Percentiles rank a stretch among this genome's conserved stretches.
Conservation (phyloP, 2,329 filamentous ascomycete genomes). For the Neofusicoccum cordaticola region DNA sequence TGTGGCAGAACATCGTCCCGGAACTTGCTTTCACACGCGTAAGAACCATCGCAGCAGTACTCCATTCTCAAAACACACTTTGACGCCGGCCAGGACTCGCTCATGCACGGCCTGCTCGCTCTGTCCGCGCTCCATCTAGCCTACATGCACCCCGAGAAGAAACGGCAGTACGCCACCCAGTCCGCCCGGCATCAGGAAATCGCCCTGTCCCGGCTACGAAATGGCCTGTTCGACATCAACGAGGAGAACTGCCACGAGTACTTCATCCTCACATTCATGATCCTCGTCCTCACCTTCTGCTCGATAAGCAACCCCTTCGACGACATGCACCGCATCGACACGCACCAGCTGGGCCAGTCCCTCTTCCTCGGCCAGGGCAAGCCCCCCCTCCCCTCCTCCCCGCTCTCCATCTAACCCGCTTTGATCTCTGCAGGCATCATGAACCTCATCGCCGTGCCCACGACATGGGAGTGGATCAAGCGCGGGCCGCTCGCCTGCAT, state of each 20-base stretch:
- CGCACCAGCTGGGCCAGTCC: not conserved
- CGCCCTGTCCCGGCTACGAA: not conserved
- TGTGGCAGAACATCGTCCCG: not conserved
- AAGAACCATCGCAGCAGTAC: not conserved
- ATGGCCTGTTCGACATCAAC: not conserved
- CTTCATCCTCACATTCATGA: conserved; percentile 2
- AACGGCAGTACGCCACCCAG: not conserved
- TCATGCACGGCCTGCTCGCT: not conserved
- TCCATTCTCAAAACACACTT: too few relatives aligned
- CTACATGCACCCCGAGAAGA: not conserved
- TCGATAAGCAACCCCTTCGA: not conserved
- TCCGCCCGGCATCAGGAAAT: conserved; percentile 1
- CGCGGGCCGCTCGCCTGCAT: not conserved
- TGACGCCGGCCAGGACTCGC: not conserved
- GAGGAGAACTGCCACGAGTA: not conserved
- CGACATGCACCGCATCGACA: not conserved
- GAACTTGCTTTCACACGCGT: not conserved
- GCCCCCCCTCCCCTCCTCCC: not conserved
- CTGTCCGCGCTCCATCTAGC: not conserved
- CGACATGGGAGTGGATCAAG: not conserved
- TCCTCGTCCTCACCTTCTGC: not conserved
- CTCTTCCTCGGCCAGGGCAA: conserved; percentile 5
- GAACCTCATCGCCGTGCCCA: not conserved
- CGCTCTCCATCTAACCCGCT: not conserved
- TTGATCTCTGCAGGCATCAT: not conserved